Evolutionary conservation across 495 filamentous ascomycete species (phyloP).

Genomic region (Pyrenopolyporus hunteri): DNA sequence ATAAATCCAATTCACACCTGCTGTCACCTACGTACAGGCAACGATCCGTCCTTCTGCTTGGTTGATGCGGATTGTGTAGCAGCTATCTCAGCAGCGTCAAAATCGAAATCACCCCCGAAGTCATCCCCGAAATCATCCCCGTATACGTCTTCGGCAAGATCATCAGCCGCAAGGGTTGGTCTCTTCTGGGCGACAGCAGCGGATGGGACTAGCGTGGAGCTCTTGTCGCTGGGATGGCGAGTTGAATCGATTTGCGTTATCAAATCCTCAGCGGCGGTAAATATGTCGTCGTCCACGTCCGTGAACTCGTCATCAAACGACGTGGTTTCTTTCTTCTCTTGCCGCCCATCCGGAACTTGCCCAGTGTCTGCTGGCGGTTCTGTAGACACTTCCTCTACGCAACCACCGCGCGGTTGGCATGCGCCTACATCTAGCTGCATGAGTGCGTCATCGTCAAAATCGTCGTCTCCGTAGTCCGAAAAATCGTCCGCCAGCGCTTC

Average conservation of each 20-base stretch:
- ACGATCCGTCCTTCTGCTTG: constrained; percentile 24
- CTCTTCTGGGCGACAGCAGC: constrained; percentile 5
- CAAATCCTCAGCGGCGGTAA: constrained; percentile 63
- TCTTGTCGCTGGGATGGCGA: constrained; percentile 6
- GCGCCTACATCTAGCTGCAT: constrained; percentile 58
- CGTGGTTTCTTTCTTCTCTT: constrained; percentile 24
- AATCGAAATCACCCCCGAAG: constrained; percentile 73
- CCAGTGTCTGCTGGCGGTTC: constrained; percentile 16
- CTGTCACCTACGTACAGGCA: constrained; percentile 58
- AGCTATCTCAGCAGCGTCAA: constrained; percentile 65
- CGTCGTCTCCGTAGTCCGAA: constrained; percentile 56
- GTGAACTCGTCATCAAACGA: constrained; percentile 59
- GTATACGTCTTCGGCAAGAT: constrained; percentile 46
- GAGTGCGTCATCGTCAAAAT: constrained; percentile 58
- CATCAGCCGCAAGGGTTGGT: constrained; percentile 8
- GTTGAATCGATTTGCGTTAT: constrained; percentile 56
- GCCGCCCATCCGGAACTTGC: constrained; percentile 2
- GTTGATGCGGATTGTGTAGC: constrained; percentile 55
- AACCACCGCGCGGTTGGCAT: constrained; percentile 45
- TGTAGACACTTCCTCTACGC: neutral
- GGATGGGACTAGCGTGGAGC: neutral
- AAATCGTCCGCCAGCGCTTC: constrained; percentile 42
- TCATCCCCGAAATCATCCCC: constrained; percentile 71
- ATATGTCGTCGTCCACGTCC: constrained; percentile 68
- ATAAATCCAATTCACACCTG: constrained; percentile 35